Evolutionary conservation across 495 filamentous ascomycete genomes (phyloP), one percentile per base, ranked within the genome.

Genomic region (Staphylotrichum tortipilum): DNA sequence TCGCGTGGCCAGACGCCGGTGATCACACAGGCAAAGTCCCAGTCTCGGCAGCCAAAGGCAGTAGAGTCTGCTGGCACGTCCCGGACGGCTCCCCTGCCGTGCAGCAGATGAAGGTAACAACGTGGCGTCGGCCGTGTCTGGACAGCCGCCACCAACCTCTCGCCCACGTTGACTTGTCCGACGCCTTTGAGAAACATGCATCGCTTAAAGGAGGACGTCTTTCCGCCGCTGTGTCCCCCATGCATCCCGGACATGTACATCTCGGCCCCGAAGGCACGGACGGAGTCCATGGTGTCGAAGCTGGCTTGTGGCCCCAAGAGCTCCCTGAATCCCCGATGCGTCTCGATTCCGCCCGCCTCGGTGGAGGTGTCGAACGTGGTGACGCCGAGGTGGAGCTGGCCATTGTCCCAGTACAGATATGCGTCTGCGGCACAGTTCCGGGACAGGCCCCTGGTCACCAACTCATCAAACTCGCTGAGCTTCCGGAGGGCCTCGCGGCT

Each of bases 141-240:
- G 39, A 83, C 24, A 17, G 78, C 75, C 23, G 52, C 52, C 31
- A 77, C 47, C 43, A 81, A 65, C n/a, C 49, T 45, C 4, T 68
- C 52, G 30, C 60, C 57, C 21, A 82, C 38, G 42, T 61, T 54
- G 15, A 21, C 49, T 65, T 40, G 48, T 67, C 69, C 73, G 47
- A 82, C 75, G 50, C 56, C 0, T 54, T 77, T 78, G 35, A 84
- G 66, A 57, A 83, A 82, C 54, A 83, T 42, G 60, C 79, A 82
- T 64, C 80, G 73, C 68, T 83, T 83, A 69, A 84, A 83, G 17
- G 80, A 74, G 42, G 73, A 81, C 1, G 78, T 82, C 62, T 80
- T 82, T 59, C 69, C 71, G 21, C 71, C 62, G 46, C 71, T 71
- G 52, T 82, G 78, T 17, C 78, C 79, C 39, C 76, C 75, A 46